These are phyloP conservation scores for Chrysophaeum taylorii DNA, from an alignment of 352 stramenopile genomes.

Conservation along the genomic window DNA sequence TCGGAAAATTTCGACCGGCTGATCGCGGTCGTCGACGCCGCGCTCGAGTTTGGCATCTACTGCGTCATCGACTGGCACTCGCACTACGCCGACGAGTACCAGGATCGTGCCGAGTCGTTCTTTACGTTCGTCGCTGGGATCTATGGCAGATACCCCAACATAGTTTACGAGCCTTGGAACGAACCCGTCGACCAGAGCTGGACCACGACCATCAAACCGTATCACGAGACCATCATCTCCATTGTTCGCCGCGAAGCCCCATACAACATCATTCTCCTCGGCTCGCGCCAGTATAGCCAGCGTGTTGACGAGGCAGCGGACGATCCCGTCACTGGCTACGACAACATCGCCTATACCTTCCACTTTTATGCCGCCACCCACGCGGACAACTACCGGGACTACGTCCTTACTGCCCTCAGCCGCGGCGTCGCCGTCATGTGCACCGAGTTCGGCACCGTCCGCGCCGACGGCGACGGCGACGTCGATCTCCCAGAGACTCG, in stretches of 20 bases:
- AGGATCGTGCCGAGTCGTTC: neutral
- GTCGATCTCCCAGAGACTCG: no score
- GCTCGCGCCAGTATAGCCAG: neutral
- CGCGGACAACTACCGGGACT: no score
- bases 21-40: neutral
- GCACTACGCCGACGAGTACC: slow-evolving; percentile 11
- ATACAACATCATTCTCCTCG: slow-evolving; percentile 5
- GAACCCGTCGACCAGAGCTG: neutral
- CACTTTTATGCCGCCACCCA: slow-evolving; percentile 1
- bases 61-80: slow-evolving; percentile 16
- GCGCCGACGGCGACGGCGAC: no score
- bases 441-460: no score
- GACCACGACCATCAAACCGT: neutral
- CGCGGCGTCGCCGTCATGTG: no score
- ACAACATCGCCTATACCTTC: slow-evolving; percentile 12
- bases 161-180: slow-evolving; percentile 13
- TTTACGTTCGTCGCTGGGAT: slow-evolving; percentile 3
- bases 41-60: slow-evolving; percentile 3
- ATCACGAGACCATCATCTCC: neutral
- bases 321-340: neutral
- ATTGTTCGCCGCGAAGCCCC: neutral
- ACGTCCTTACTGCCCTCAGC: no score
- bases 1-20: neutral
- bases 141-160: neutral
- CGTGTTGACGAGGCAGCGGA: neutral